Base-by-base conservation (phyloP, 768 basidiomycete species). In the Tephrocybe sp. region DNA sequence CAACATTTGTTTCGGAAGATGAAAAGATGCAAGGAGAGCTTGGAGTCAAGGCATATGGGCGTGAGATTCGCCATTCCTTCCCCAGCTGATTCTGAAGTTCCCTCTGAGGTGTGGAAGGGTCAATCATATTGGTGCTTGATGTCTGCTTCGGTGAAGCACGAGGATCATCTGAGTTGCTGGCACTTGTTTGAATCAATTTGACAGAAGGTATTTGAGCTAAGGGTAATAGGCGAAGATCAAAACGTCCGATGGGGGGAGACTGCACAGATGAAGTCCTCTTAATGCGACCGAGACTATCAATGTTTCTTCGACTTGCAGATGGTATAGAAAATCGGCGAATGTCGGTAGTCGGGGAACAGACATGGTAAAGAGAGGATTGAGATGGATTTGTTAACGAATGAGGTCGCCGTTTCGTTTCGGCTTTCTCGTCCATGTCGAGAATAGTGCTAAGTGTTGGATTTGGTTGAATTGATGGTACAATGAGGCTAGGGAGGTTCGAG, bases 311-410 rank as follows among this genome's bases (percentile, higher is more conserved):
- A 41, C 52, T 47, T 19, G 61, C 45, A 22, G 55, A 49, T 29
- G 66, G 68, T 53, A 67, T 61, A n/a, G 69, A 69, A 51, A 64
- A 59, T 30, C 66, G 66, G 30, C 69, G 59, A 24, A 45, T 21
- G 15, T 39, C 45, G 6, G 40, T 37, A 33, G 43, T 43, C 7
- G 25, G 19, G 16, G 43, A 45, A 16, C 56, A 54, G 25, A 50
- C 53, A 12, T 50, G 33, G 25, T 58, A 47, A n/a, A 52, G 55
- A 18, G 58, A 57, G n/a, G 62, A 49, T 10, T 47, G 50, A 49
- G 54, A 43, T 15, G 57, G 60, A 19, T 60, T 51, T 40, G 43
- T 48, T 21, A 59, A 48, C 21, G 59, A 57, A 21, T 45, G 55
- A 23, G 54, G 37, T 45, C 38, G 41, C 54, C 33, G 49, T 24